Percentiles rank a stretch among this genome's conserved stretches.
Evolutionary conservation across 495 filamentous ascomycete species (phyloP).

Genomic region (Geopyxis carbonaria): DNA sequence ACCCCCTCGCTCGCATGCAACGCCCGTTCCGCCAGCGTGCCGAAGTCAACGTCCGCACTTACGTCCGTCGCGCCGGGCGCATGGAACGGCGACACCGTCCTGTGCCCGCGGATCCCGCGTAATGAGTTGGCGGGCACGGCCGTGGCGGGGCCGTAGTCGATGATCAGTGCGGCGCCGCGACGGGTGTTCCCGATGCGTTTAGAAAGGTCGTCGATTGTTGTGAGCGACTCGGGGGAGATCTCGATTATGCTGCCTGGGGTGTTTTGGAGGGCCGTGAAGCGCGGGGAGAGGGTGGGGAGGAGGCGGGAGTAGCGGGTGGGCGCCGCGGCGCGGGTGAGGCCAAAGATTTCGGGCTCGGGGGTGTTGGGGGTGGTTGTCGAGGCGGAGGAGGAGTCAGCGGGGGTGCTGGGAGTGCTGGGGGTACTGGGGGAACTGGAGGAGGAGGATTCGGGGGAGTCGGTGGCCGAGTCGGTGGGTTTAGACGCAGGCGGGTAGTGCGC

Average conservation of each 20-base stretch:
- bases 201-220: slow-evolving; percentile 66
- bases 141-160: slow-evolving; percentile 74
- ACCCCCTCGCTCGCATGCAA: slow-evolving; percentile 53
- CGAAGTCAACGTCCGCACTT: slow-evolving; percentile 82
- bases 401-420: slow-evolving; percentile 27
- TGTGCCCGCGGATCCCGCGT: slow-evolving; percentile 65
- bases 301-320: slow-evolving; percentile 66
- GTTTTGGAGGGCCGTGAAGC: slow-evolving; percentile 59
- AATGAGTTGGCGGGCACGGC: slow-evolving; percentile 74
- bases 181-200: slow-evolving; percentile 62
- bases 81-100: slow-evolving; percentile 54
- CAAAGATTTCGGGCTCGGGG: slow-evolving; percentile 46
- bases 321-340: slow-evolving; percentile 55
- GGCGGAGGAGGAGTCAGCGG: slow-evolving; percentile 34
- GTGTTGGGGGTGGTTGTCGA: slow-evolving; percentile 31
- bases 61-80: slow-evolving; percentile 69
- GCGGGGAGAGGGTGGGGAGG: slow-evolving; percentile 64
- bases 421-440: slow-evolving; percentile 32
- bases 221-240: slow-evolving; percentile 67
- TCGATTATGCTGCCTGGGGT: slow-evolving; percentile 54
- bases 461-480: slow-evolving; percentile 20
- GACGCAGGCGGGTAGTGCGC: slow-evolving; percentile 27
- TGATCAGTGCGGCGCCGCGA: slow-evolving; percentile 71
- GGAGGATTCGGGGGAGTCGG: slow-evolving; percentile 35
- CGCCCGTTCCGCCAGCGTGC: slow-evolving; percentile 64